These are phyloP conservation scores for Euptelea pleiosperma DNA, from an alignment of 164 flowering plant genomes.

Conservation along the genomic window DNA sequence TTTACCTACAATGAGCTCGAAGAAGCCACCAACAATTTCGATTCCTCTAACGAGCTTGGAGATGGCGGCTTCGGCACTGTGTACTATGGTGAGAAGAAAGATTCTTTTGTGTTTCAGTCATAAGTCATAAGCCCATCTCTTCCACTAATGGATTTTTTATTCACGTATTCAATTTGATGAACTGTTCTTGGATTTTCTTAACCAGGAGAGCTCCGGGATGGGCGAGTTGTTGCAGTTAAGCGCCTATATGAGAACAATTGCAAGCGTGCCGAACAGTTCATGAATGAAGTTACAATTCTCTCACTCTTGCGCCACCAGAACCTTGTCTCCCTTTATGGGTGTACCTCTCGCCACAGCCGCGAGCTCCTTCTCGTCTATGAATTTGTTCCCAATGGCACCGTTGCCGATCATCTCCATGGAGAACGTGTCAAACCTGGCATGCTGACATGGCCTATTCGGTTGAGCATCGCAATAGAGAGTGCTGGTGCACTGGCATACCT, in stretches of 20 bases:
- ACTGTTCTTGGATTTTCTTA: not conserved
- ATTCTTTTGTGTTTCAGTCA: too few relatives aligned
- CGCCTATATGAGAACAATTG: conserved; percentile 49
- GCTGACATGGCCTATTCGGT: conserved; percentile 42
- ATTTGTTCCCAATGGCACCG: too few relatives aligned
- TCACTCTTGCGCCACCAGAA: conserved; percentile 44
- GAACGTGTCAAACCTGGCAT: conserved; percentile 24
- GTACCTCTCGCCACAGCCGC: conserved; percentile 70
- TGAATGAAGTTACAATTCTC: conserved; percentile 56
- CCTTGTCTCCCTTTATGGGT: conserved; percentile 58
- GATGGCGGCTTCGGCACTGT: conserved; percentile 88
- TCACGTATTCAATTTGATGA: not conserved
- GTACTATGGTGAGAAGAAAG: conserved; percentile 43
- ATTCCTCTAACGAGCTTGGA: conserved; percentile 47
- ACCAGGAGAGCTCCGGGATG: conserved; percentile 49
- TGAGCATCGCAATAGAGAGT: conserved; percentile 60
- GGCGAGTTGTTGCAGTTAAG: conserved; percentile 58
- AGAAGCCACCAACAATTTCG: conserved; percentile 21
- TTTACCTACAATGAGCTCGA: conserved; percentile 44
- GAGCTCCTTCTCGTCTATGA: too few relatives aligned
- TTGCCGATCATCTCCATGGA: too few relatives aligned
- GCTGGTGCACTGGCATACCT: conserved; percentile 58
- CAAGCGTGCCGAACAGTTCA: conserved; percentile 52
- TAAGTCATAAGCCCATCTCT: too few relatives aligned
- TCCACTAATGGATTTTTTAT: too few relatives aligned